Evolutionary conservation across 345 rosid species (phyloP), one percentile per base, ranked within the genome.

Genomic region (Noccaea bulbosa): DNA sequence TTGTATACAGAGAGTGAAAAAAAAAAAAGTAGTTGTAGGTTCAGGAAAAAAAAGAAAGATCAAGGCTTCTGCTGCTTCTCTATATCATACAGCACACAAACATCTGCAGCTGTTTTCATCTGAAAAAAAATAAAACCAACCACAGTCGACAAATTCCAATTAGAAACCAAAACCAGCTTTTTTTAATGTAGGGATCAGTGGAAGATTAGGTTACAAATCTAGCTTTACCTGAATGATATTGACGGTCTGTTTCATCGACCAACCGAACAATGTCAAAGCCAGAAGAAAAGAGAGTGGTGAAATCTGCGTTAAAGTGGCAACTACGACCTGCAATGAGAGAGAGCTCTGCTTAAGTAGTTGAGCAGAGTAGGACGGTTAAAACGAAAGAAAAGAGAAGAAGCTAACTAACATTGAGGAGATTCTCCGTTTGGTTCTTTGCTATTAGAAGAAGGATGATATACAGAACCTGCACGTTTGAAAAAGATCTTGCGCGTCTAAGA

Each of bases 41-140:
- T 49, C 5, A 57, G 43, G 11, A 24, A 24, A 24, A 24, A 10
- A 57, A 20, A 17, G 32, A 8, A 60, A 43, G 58, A 62, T 65
- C 64, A 85, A 14, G 77, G 72, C 74, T 78, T 79, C 67, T 80
- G 83, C 75, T 89, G 88, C 79, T 80, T 91, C 80, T 84, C 85
- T 47, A 83, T 85, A 72, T 93, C 98, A 69, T 83, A 80, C 65
- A 89, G 88, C 68, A 91, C 96, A 65, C 96, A 91, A 17, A 80
- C 71, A 32, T 93, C 98, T 11, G 97, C 90, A 4, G 98, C 98
- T 0, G 97, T 89, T 88, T 91, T 93, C 95, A 89, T 77, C 97
- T 94, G 90, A 47, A 0, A 70, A 16, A 11, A 33, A 8, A n/a
- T n/a, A 54, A 48, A 11, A 39, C 1, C 27, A 24, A 24, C 27